Percentiles rank a stretch among this genome's conserved stretches.
Evolutionary conservation across 2,329 filamentous ascomycete genomes (phyloP).

Genomic region (Macroventuria anomochaeta): DNA sequence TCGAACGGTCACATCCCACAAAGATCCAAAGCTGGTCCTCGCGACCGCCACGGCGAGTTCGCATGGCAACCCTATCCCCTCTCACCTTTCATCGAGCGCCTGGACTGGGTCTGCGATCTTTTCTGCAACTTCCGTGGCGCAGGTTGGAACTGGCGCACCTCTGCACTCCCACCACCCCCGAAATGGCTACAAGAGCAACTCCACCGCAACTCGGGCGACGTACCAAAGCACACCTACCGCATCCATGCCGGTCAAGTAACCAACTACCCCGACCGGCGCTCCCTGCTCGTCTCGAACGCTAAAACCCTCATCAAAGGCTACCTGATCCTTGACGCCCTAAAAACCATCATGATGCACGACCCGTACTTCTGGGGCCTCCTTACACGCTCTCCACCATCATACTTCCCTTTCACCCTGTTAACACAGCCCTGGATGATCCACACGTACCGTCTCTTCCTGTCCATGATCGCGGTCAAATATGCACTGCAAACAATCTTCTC

Average conservation of each 20-base stretch:
- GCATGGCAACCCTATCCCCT: constrained; percentile 63
- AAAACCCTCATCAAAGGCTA: constrained; percentile 63
- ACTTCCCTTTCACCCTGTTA: constrained; percentile 51
- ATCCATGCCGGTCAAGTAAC: constrained; percentile 45
- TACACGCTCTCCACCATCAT: constrained; percentile 54
- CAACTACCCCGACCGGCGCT: constrained; percentile 43
- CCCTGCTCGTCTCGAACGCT: constrained; percentile 44
- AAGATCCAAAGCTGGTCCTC: constrained; percentile 29
- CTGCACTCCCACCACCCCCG: constrained; percentile 55
- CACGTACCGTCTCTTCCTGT: constrained; percentile 64
- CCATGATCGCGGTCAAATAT: constrained; percentile 62
- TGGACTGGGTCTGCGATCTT: constrained; percentile 65
- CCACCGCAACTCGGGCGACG: constrained; percentile 32
- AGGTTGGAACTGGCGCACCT: constrained; percentile 65
- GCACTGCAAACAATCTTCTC: constrained; percentile 68
- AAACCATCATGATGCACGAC: constrained; percentile 74
- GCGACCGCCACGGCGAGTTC: constrained; percentile 47
- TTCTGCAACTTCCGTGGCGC: constrained; percentile 65
- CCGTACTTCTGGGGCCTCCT: constrained; percentile 73
- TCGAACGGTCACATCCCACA: background rate
- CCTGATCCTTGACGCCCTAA: constrained; percentile 72
- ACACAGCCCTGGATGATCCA: constrained; percentile 56
- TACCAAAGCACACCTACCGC: constrained; percentile 29
- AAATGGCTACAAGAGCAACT: constrained; percentile 50
- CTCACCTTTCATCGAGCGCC: constrained; percentile 56